Evolutionary conservation across 2,329 filamentous ascomycete species (phyloP).

Genomic region (Teratosphaeria destructans): DNA sequence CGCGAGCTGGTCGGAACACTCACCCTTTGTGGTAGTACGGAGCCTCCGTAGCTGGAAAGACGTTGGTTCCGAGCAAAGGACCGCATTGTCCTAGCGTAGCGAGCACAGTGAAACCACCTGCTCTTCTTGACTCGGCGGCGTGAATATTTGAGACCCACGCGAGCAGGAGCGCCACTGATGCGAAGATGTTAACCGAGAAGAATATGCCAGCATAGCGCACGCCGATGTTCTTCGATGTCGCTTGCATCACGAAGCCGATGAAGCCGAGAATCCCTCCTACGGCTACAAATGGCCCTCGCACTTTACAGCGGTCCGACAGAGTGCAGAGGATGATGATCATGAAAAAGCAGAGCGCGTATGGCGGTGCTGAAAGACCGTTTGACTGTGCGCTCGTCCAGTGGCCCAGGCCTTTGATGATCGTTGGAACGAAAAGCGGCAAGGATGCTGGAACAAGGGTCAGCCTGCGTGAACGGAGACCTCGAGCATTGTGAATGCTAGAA

Average conservation of each 20-base stretch:
- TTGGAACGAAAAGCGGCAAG: constrained; percentile 32
- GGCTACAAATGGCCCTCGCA: constrained; percentile 31
- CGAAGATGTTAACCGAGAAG: constrained; percentile 20
- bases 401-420: constrained; percentile 48
- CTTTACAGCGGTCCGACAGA: constrained; percentile 27
- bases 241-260: constrained; percentile 30
- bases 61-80: constrained; percentile 51
- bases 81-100: constrained; percentile 54
- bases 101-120: constrained; percentile 29
- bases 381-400: constrained; percentile 52
- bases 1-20: neutral
- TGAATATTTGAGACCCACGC: constrained; percentile 16
- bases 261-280: constrained; percentile 26
- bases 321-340: constrained; percentile 27
- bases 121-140: constrained; percentile 29
- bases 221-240: constrained; percentile 15
- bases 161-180: constrained; percentile 12
- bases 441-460: neutral
- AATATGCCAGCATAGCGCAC: constrained; percentile 29
- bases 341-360: constrained; percentile 33
- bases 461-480: neutral
- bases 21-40: constrained; percentile 29
- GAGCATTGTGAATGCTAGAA: neutral
- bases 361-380: constrained; percentile 44
- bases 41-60: constrained; percentile 45